Conservation (phyloP, 441 rosid genomes). For the Gossypium aridum region DNA sequence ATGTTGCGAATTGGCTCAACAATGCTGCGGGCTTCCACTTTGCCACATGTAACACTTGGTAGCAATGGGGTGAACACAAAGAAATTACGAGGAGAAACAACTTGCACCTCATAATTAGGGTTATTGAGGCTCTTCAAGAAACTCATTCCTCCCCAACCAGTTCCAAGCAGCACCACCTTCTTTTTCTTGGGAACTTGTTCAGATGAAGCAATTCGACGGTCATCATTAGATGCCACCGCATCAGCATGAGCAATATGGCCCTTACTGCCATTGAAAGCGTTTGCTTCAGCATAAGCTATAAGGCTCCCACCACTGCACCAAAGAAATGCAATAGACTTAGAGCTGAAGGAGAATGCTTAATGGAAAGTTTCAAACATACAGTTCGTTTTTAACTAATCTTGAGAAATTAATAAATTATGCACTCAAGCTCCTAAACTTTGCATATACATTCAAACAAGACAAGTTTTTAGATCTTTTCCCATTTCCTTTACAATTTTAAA, state of each 20-base stretch:
- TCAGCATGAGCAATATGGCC: constrained; percentile 75
- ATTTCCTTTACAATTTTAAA: neutral
- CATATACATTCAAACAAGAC: neutral
- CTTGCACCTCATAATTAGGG: constrained; percentile 70
- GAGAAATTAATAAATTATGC: neutral
- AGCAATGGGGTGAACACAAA: constrained; percentile 92
- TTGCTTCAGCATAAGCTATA: constrained; percentile 79
- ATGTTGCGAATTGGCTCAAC: constrained; percentile 91
- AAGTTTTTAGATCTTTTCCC: neutral
- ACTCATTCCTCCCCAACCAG: constrained; percentile 94
- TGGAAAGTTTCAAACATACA: neutral
- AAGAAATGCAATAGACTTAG: neutral
- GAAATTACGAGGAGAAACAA: constrained; percentile 91
- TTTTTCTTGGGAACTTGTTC: constrained; percentile 52
- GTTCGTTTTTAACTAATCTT: neutral
- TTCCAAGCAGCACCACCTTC: constrained; percentile 87
- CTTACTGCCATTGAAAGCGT: constrained; percentile 40
- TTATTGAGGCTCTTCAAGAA: constrained; percentile 68
- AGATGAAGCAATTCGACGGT: constrained; percentile 6
- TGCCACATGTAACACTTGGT: constrained; percentile 86
- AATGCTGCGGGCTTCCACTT: constrained; percentile 27
- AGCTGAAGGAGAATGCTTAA: neutral
- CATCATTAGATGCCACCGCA: constrained; percentile 23
- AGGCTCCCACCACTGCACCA: constrained; percentile 70
- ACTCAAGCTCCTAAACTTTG: neutral